Evolutionary conservation across 345 rosid species (phyloP), one percentile per base, ranked within the genome.

Genomic region (Eucalyptus decipiens): DNA sequence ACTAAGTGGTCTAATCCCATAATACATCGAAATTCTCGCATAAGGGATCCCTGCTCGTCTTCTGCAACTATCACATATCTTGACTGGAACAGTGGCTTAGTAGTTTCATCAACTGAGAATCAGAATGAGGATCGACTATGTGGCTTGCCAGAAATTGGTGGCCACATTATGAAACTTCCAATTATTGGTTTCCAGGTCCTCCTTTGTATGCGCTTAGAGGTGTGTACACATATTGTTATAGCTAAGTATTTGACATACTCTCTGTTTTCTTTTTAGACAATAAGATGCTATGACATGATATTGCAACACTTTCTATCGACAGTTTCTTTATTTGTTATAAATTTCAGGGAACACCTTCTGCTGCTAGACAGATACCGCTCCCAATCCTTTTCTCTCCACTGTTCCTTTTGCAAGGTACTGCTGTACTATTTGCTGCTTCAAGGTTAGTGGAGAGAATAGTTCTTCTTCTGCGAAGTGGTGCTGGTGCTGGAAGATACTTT

Each of bases 201-300:
- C 89, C 98, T 98, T 83, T 98, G 98, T 92, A 97, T 98, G 99
- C 94, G 88, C 89, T 91, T 98, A 94, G 97, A 95, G 99, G 99
- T 98, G 91, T 80, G 90, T 76, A 40, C 81, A 37, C 19, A 40
- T 76, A 10, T 40, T 76, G 47, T 87, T 60, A 50, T 49, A 40
- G 24, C 26, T 87, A 30, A 87, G 90, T 42, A 67, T 37, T 40
- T 76, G 47, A 76, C 83, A 76, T 76, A 52, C 83, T 52, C 62
- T 86, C 88, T 88, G 11, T 87, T 34, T 89, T 88, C 47, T 89
- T 60, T 60, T 21, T 72, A 37, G 12, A 37, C 26, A 37, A 10
- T 72, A 37, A 37, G 45, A 72, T 37, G 28, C 45, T 76, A 37
- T 76, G 45, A 76, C 87, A 76, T 30, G 85, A 87, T 85, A 51